Percentiles rank a stretch among this genome's conserved stretches.
Evolutionary conservation across 768 basidiomycete species (phyloP).

Genomic region (Suillus subluteus): DNA sequence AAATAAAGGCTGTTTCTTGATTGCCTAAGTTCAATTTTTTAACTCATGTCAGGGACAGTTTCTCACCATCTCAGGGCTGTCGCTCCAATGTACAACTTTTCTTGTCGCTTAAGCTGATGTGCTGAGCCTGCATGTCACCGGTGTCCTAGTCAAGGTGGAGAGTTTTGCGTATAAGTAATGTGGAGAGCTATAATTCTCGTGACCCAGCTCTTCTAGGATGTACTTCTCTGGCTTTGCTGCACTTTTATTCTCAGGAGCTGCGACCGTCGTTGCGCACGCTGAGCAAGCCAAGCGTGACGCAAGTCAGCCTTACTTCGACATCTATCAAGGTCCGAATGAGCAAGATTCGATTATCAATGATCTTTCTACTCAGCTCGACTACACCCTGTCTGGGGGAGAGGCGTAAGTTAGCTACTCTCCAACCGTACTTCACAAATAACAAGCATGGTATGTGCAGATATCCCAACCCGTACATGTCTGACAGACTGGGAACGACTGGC

Average conservation of each 20-base stretch:
- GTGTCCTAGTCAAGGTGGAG: not conserved
- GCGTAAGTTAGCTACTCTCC: constrained; percentile 9
- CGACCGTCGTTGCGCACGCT: constrained; percentile 7
- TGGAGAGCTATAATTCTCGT: constrained; percentile 2
- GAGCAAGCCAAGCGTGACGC: constrained; percentile 15
- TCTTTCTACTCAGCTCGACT: constrained; percentile 18
- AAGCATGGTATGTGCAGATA: constrained; percentile 11
- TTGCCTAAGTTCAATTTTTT: not conserved
- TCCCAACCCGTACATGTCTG: constrained; percentile 21
- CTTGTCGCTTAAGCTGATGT: not conserved
- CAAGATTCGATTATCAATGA: constrained; percentile 19
- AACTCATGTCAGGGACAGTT: not conserved
- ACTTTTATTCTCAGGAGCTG: constrained; percentile 14
- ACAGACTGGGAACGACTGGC: constrained; percentile 20
- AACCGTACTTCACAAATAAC: not conserved
- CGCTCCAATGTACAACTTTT: not conserved
- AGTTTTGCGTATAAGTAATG: not conserved
- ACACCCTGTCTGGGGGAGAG: constrained; percentile 21
- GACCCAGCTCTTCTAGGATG: constrained; percentile 17
- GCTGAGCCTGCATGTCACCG: not conserved
- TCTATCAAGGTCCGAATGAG: constrained; percentile 17
- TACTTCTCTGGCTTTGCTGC: constrained; percentile 7
- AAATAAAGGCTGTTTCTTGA: not conserved
- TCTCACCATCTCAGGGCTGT: constrained; percentile 15
- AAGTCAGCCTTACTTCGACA: constrained; percentile 19